Percentiles rank a stretch among this genome's conserved stretches.
Evolutionary conservation across 1,139 yeast species (phyloP).

Genomic region (Yamadazyma atmosphaerica): DNA sequence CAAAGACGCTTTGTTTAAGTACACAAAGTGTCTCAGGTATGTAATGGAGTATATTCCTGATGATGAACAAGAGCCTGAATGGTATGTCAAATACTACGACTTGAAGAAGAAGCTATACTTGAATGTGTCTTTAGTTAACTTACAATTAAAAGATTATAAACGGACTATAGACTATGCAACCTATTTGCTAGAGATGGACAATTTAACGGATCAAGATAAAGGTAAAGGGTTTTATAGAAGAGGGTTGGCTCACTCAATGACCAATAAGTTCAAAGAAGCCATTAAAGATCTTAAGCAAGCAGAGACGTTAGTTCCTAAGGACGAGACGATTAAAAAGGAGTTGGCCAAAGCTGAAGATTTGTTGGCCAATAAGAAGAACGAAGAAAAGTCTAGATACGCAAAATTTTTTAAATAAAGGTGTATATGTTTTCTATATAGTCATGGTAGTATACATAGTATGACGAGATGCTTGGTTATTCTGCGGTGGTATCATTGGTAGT

Average conservation of each 20-base stretch:
- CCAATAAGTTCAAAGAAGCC: constrained; percentile 53
- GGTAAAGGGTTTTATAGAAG: constrained; percentile 66
- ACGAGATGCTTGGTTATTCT: background rate
- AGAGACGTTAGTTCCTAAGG: constrained; percentile 44
- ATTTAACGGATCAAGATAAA: constrained; percentile 37
- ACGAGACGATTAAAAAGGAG: constrained; percentile 48
- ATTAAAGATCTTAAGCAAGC: constrained; percentile 48
- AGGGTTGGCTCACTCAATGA: constrained; percentile 48
- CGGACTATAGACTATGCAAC: constrained; percentile 53
- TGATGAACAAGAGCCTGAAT: constrained; percentile 58
- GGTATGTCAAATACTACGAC: constrained; percentile 48
- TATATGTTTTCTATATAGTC: background rate
- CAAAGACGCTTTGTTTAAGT: constrained; percentile 58
- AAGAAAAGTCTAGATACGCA: constrained; percentile 54
- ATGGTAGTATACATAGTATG: background rate
- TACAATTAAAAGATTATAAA: constrained; percentile 47
- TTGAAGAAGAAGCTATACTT: constrained; percentile 63
- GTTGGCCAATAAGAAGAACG: constrained; percentile 43
- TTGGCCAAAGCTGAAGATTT: constrained; percentile 37
- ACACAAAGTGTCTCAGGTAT: constrained; percentile 62
- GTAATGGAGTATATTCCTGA: constrained; percentile 74
- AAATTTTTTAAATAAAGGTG: constrained; percentile 46
- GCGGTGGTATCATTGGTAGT: constrained; percentile 1
- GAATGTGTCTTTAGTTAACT: constrained; percentile 55
- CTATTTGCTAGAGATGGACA: constrained; percentile 53